Evolutionary conservation across 108 stramenopile genomes (phyloP).

Genomic region (Craspedostauros australis): DNA sequence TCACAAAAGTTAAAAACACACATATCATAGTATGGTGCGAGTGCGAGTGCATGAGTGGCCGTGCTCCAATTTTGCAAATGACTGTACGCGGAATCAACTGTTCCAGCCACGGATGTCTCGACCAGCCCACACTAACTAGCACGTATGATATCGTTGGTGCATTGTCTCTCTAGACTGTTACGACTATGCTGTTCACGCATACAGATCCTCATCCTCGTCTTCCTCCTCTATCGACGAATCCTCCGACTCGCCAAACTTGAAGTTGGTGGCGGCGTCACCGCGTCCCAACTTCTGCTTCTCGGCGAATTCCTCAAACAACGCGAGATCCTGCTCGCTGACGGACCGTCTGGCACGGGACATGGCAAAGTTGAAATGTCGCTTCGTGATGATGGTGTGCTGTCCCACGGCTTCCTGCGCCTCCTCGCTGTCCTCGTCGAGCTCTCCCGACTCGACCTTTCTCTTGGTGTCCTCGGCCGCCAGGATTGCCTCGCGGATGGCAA

Average conservation of each 20-base stretch:
- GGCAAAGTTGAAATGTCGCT: constrained; percentile 91
- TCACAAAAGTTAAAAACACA: too few species aligned
- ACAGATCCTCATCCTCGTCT: constrained; percentile 44
- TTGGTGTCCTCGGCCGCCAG: constrained; percentile 55
- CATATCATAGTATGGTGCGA: too few species aligned
- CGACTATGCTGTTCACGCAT: constrained; percentile 20
- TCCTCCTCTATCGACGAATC: constrained; percentile 22
- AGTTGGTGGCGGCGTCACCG: constrained; percentile 80
- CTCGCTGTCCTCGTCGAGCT: constrained; percentile 44
- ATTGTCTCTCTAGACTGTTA: too few species aligned
- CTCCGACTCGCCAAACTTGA: constrained; percentile 65
- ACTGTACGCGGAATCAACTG: too few species aligned
- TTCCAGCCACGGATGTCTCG: too few species aligned
- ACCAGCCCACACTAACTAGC: too few species aligned
- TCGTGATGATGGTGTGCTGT: constrained; percentile 57
- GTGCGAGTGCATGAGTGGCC: too few species aligned
- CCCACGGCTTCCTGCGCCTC: constrained; percentile 26
- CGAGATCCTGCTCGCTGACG: constrained; percentile 89
- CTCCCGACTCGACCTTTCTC: constrained; percentile 42
- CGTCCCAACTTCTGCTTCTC: constrained; percentile 85
- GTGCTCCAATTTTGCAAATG: too few species aligned
- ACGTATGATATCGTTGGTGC: too few species aligned
- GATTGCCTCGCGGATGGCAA: constrained; percentile 92
- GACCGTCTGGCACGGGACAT: constrained; percentile 86
- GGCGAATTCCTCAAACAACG: constrained; percentile 87